Evolutionary conservation across 306 rosid genomes (phyloP), one percentile per base, ranked within the genome.

Genomic region (Vigna trinervia): DNA sequence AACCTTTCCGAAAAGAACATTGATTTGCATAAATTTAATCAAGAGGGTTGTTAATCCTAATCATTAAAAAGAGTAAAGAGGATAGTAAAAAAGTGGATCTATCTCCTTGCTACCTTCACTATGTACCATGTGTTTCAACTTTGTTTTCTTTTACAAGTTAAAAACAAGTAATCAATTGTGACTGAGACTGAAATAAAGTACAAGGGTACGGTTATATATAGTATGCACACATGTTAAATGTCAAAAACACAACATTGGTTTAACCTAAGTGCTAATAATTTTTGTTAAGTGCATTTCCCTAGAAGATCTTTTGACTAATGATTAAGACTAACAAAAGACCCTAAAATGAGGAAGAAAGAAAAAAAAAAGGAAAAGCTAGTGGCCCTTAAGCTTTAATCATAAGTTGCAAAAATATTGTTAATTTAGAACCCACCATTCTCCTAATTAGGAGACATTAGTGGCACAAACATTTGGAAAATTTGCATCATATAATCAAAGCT

Each of bases 371-470:
- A 20, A 53, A 32, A 54, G 20, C 13, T 13, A 1, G 30, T 67
- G 66, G 28, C 47, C 69, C 50, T 45, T 45, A 45, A 12, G 50
- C 50, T 79, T 34, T 46, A 10, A 57, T 34, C 9, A 64, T 54
- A 71, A 84, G 58, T 13, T 13, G 56, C 4, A 23, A 47, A 61
- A 63, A 60, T 28, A 60, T 28, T 43, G 48, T 53, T 61, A 61
- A 69, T 61, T 61, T 51, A 75, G 86, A 50, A 66, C 57, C 84
- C 69, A 58, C 71, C 20, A 75, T 65, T 76, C 30, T 50, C 47
- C 65, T 22, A 9, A n/a, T 0, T 28, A 62, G 73, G 83, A 57
- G 80, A 81, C 80, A 81, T 15, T 70, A 15, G 77, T 73, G 77
- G 46, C 87, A 11, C 77, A 2, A 15, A 73, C 8, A 38, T 39